Base-by-base conservation (phyloP, 352 stramenopile genomes). In the Phytophthora sansomeana region DNA sequence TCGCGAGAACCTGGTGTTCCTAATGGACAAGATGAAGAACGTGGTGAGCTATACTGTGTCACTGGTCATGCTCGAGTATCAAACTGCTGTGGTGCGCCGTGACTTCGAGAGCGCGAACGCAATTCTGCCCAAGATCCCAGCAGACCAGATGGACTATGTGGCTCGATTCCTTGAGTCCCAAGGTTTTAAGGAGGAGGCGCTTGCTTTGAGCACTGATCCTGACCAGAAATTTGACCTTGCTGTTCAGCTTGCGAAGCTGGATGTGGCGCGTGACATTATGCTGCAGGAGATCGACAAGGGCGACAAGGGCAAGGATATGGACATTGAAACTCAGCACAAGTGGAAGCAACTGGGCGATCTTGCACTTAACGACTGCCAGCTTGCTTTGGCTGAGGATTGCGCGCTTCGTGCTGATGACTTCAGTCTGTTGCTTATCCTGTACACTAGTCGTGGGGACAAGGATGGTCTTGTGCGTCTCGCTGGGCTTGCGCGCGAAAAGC, bases 201-300 rank as follows among this genome's bases (percentile, higher is more conserved):
- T 98, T 14, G 90, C 87, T 29, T 78, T 98, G 2, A 98, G 93
- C 41, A 98, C 93, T 19, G 93, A 98, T 58, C 86, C 90, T 6
- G 98, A 99, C 65, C 97, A 99, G 63, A 98, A 98, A 65, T 99
- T 99, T 72, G 97, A 99, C 58, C 81, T 99, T 16, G 92, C 97
- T 0, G 85, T 99, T 24, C 96, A 99, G 74, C 87, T 99, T 42
- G 95, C 95, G 5, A 95, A 99, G 66, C 86, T 99, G 32, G 93
- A 98, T 35, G 82, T 98, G 41, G 97, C 97, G 2, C 91, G 95
- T 42, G 83, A 96, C 29, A 97, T 99, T 36, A 95, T 99, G 78
- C 72, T 98, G 24, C 87, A 97, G 51, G 96, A 92, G 56, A 88
- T 91, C 35, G 78, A 89, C 56, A 74, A 80, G 60, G 69, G 55